These are phyloP conservation scores for Hsuehochloa calcarea DNA, from an alignment of 176 grass and related monocot genomes.

Conservation along the genomic window DNA sequence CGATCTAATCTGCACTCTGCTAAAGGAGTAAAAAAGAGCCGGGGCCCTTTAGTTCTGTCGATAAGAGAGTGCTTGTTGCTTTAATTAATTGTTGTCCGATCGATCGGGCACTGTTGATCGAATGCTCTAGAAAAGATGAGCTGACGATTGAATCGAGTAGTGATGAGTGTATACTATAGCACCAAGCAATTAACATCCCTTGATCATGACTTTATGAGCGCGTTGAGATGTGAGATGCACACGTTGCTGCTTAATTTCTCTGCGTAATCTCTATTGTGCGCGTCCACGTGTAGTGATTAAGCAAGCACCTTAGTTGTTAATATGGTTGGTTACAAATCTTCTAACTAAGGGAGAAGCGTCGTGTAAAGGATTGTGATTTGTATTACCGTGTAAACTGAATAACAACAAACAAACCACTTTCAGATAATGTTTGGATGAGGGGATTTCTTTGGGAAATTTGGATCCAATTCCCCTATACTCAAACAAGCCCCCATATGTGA, in stretches of 20 bases:
- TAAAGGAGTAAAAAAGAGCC: constrained; percentile 14
- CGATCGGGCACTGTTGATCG: constrained; percentile 8
- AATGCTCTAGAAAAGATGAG: constrained; percentile 40
- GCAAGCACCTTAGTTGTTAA: neutral
- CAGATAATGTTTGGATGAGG: too few relatives aligned
- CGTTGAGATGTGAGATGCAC: neutral
- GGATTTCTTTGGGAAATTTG: too few relatives aligned
- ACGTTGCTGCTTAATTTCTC: neutral
- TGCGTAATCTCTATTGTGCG: neutral
- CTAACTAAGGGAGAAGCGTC: neutral
- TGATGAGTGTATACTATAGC: neutral
- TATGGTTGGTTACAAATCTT: neutral
- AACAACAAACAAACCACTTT: too few relatives aligned
- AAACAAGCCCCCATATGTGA: too few relatives aligned
- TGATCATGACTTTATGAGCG: neutral
- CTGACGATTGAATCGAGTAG: neutral
- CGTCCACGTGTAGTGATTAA: neutral
- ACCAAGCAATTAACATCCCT: neutral
- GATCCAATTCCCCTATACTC: too few relatives aligned
- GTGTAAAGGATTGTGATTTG: neutral
- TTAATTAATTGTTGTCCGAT: constrained; percentile 27
- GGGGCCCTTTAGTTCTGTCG: constrained; percentile 18
- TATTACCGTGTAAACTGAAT: too few relatives aligned
- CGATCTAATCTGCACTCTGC: constrained; percentile 1
- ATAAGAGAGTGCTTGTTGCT: neutral